These are phyloP conservation scores for Nicotiana rustica DNA, from an alignment of 305 asterid species.

Conservation along the genomic window DNA sequence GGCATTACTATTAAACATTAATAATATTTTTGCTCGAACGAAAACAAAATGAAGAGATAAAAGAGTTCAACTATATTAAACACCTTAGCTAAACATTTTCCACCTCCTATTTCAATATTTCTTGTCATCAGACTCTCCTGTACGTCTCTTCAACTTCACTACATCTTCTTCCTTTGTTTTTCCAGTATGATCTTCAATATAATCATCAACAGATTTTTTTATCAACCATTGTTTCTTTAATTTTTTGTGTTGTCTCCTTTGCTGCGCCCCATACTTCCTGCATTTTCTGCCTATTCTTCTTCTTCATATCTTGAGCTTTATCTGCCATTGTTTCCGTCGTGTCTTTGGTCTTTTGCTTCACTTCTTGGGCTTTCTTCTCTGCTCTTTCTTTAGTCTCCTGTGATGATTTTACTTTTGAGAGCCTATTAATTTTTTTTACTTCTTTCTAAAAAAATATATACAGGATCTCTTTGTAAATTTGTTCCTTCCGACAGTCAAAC, in stretches of 20 bases:
- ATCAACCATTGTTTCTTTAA: constrained; percentile 76
- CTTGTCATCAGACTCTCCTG: background rate
- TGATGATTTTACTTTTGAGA: background rate
- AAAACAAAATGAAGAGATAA: too few species aligned
- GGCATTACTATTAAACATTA: too few species aligned
- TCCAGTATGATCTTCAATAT: constrained; percentile 54
- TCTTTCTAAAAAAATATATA: too few species aligned
- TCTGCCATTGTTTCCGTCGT: background rate
- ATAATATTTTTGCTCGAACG: too few species aligned
- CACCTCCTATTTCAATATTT: constrained; percentile 29
- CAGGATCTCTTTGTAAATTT: too few species aligned
- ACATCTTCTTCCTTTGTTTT: constrained; percentile 55
- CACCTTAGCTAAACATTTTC: background rate
- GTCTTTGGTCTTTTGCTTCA: background rate
- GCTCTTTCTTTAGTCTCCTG: constrained; percentile 46
- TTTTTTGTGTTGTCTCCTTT: constrained; percentile 60
- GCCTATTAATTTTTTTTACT: too few species aligned
- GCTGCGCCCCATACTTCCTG: constrained; percentile 59
- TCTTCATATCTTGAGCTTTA: constrained; percentile 20
- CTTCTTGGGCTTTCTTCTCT: constrained; percentile 43
- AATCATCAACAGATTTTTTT: constrained; percentile 35
- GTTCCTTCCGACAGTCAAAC: too few species aligned
- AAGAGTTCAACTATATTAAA: too few species aligned
- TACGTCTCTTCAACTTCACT: constrained; percentile 36
- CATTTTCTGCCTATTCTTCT: constrained; percentile 53